Conservation (phyloP, 2,329 filamentous ascomycete species). For the Thielaviopsis cerberus region DNA sequence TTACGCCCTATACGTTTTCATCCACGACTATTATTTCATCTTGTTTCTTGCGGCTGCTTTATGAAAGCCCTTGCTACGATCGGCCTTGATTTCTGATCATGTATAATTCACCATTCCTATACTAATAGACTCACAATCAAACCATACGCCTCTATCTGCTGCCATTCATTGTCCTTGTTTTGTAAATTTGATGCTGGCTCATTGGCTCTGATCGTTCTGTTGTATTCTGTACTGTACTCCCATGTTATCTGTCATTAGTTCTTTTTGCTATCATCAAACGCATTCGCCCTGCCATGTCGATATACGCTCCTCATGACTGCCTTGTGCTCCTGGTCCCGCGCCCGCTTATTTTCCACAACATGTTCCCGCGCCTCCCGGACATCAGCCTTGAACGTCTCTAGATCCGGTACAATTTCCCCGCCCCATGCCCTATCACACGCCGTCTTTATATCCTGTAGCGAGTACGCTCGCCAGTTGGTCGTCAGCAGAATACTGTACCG, state of each 20-base stretch:
- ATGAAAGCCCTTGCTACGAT: background rate
- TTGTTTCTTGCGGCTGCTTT: background rate
- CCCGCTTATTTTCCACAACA: constrained; percentile 2
- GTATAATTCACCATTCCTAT: background rate
- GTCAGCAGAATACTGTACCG: constrained; percentile 3
- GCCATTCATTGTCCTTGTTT: too few relatives aligned
- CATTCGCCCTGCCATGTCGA: background rate
- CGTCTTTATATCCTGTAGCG: constrained; percentile 6
- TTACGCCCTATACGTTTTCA: background rate
- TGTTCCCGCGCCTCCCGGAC: constrained; percentile 4
- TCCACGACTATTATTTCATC: background rate
- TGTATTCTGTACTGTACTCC: background rate
- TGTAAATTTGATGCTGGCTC: background rate
- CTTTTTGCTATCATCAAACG: background rate
- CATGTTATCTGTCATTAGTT: background rate
- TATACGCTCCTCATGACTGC: background rate
- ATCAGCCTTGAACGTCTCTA: background rate
- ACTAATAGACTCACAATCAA: background rate
- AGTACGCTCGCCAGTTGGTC: constrained; percentile 2
- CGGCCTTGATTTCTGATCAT: background rate
- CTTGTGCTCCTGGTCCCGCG: background rate
- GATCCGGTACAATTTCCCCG: constrained; percentile 3
- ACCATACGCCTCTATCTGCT: background rate
- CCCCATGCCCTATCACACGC: constrained; percentile 11
- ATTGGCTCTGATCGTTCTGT: background rate